Base-by-base conservation (phyloP, 1,284 basidiomycete genomes). In the Sporisorium sorghi region DNA sequence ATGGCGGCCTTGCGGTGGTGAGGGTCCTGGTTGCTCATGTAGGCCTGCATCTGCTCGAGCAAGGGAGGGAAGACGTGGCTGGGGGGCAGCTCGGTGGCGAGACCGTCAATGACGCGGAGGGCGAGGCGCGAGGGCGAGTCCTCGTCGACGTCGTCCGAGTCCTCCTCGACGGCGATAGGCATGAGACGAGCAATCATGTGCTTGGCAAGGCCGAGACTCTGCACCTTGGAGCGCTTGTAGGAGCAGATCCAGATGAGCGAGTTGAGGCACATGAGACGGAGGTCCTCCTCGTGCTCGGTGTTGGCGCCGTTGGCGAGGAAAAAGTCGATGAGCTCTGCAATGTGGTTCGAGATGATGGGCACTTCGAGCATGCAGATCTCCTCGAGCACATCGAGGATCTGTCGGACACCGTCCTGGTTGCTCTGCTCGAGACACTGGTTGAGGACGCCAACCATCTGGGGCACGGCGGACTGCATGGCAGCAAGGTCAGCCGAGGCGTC, bases 61-160 rank as follows among this genome's bases (percentile, higher is more conserved):
- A 99, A 90, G 19, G 93, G 90, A 30, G 95, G 94, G 91, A 98
- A 99, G 76, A 99, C 96, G 86, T 98, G 96, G 58, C 90, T 89
- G 14, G 97, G 97, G 26, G 97, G 97, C 11, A 99, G 89, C 77
- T 91, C 91, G 67, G 96, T 97, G 21, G 96, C 91, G 54, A 99
- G 90, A 58, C 91, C 90, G 85, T 99, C 97, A 73, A 99, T 92
- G 73, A 94, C 93, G 75, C 97, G 93, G 83, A 99, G 91, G 28
- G 96, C 93, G 86, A 94, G 92, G 70, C 94, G 90, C 65, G 92
- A 93, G 58, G 95, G 94, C 43, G 93, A 92, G 75, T 94, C 93
- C 75, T 94, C 93, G 65, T 91, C 88, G 48, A 88, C 89, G 77
- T 98, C 96, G 72, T 93, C 91, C 17, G 91, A 90, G 82, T 93